These are phyloP conservation scores for Phaeosphaeria sp. DNA, from an alignment of 2,329 filamentous ascomycete genomes.

Conservation along the genomic window DNA sequence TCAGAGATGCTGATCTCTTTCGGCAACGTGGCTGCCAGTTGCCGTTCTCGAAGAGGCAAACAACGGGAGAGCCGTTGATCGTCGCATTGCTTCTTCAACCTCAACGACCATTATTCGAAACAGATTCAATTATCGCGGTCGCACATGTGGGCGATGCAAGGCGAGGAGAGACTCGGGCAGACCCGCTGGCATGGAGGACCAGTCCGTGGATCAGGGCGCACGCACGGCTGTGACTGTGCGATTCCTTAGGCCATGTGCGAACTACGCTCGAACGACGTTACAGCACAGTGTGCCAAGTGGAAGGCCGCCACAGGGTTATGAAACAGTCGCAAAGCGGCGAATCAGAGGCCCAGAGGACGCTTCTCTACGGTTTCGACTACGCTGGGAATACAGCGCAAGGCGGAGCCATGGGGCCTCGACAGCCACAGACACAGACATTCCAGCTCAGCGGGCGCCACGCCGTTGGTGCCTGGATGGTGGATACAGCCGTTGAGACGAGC, in stretches of 20 bases:
- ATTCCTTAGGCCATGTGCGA: constrained; percentile 18
- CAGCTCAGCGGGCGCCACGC: constrained; percentile 3
- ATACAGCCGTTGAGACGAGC: constrained; percentile 4
- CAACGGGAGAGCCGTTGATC: constrained; percentile 30
- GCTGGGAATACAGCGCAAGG: constrained; percentile 32
- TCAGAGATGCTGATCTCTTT: not conserved
- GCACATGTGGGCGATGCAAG: constrained; percentile 17
- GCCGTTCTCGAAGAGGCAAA: constrained; percentile 21
- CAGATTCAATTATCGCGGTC: constrained; percentile 31
- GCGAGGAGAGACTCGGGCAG: not conserved
- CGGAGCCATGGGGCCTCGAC: constrained; percentile 25
- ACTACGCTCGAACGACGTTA: constrained; percentile 29
- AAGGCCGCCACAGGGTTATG: constrained; percentile 22
- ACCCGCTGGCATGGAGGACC: constrained; percentile 8
- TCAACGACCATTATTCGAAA: constrained; percentile 4
- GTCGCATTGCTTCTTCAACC: constrained; percentile 16
- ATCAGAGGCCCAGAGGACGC: constrained; percentile 7
- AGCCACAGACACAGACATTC: constrained; percentile 9
- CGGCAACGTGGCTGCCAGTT: constrained; percentile 9
- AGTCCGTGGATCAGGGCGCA: constrained; percentile 9
- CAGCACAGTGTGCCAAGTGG: constrained; percentile 26
- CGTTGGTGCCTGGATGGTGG: constrained; percentile 22
- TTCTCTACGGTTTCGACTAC: constrained; percentile 5
- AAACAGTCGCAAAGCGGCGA: constrained; percentile 15
- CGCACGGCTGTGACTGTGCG: constrained; percentile 13